Percentiles rank a stretch among this genome's conserved stretches.
These are phyloP conservation scores for Psilocybe sp. DNA, from an alignment of 768 basidiomycete genomes.

Conservation along the genomic window DNA sequence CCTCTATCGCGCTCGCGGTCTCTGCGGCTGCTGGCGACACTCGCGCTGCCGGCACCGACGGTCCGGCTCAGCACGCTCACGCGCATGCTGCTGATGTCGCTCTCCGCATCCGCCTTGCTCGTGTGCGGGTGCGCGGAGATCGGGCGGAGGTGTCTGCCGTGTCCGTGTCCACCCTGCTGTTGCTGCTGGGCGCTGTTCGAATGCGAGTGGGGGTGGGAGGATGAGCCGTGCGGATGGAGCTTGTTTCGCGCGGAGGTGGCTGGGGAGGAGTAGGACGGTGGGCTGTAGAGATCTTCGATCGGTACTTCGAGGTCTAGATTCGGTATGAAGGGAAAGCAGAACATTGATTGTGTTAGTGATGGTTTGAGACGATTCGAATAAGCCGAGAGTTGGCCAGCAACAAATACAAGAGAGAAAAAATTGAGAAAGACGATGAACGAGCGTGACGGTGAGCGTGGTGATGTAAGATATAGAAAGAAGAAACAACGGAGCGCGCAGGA, in stretches of 20 bases:
- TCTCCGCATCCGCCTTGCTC: constrained; percentile 35
- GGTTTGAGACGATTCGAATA: too few relatives aligned
- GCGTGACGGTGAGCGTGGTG: too few relatives aligned
- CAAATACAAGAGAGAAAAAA: too few relatives aligned
- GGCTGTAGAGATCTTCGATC: constrained; percentile 64
- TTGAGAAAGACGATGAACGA: too few relatives aligned
- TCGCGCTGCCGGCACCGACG: constrained; percentile 9
- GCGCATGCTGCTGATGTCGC: constrained; percentile 44
- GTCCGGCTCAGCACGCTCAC: constrained; percentile 35
- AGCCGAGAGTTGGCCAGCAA: too few relatives aligned
- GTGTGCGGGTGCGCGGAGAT: constrained; percentile 30
- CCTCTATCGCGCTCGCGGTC: too few relatives aligned
- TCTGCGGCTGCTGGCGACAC: constrained; percentile 5
- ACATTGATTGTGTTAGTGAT: too few relatives aligned
- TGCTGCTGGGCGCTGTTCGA: too few relatives aligned
- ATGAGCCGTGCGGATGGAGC: constrained; percentile 1
- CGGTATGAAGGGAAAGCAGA: too few relatives aligned
- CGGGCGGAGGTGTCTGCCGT: constrained; percentile 19
- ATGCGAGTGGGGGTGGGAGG: background rate
- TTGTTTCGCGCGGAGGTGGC: constrained; percentile 8
- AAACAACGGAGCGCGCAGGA: too few relatives aligned
- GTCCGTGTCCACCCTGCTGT: too few relatives aligned
- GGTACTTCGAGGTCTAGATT: constrained; percentile 74
- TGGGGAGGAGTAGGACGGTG: constrained; percentile 18
- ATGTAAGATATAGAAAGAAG: too few relatives aligned